Evolutionary conservation across 495 filamentous ascomycete genomes (phyloP).

Genomic region (Lasiosphaeriaceae sp.): DNA sequence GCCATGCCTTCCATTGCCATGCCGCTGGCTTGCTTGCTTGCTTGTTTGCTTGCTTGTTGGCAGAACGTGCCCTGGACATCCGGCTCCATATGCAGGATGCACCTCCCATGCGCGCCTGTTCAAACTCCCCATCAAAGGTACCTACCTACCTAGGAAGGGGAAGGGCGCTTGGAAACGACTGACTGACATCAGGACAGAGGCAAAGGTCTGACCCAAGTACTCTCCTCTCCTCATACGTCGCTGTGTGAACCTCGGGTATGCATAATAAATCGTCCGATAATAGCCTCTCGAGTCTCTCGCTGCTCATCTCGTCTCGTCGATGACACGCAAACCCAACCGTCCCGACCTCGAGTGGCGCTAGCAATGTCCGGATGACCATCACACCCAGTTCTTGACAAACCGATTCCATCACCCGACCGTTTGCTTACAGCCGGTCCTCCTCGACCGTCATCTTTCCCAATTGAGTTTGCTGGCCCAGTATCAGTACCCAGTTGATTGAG

Average conservation of each 20-base stretch:
- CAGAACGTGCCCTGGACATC: not conserved
- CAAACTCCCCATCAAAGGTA: too few species aligned
- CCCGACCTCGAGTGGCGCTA: constrained; percentile 7
- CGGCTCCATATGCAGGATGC: too few species aligned
- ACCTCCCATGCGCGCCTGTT: not conserved
- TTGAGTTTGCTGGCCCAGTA: constrained; percentile 9
- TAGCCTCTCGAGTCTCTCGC: not conserved
- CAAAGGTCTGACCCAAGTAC: not conserved
- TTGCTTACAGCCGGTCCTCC: constrained; percentile 14
- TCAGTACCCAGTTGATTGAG: too few species aligned
- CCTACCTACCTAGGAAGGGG: too few species aligned
- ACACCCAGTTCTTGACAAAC: constrained; percentile 21
- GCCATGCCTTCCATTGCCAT: too few species aligned
- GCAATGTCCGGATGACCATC: constrained; percentile 19
- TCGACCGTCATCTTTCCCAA: constrained; percentile 9
- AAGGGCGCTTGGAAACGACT: too few species aligned
- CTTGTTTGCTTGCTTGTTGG: not conserved
- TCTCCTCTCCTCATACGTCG: not conserved
- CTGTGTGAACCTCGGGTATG: constrained; percentile 7
- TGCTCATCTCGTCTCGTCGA: constrained; percentile 7
- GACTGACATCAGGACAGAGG: not conserved
- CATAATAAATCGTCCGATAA: constrained; percentile 15
- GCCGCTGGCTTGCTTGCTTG: not conserved
- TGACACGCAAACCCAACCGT: not conserved
- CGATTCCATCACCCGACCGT: constrained; percentile 24